phyloP scores from a whole-genome alignment of 306 rosid genomes.

The Trifolium subterraneum region DNA sequence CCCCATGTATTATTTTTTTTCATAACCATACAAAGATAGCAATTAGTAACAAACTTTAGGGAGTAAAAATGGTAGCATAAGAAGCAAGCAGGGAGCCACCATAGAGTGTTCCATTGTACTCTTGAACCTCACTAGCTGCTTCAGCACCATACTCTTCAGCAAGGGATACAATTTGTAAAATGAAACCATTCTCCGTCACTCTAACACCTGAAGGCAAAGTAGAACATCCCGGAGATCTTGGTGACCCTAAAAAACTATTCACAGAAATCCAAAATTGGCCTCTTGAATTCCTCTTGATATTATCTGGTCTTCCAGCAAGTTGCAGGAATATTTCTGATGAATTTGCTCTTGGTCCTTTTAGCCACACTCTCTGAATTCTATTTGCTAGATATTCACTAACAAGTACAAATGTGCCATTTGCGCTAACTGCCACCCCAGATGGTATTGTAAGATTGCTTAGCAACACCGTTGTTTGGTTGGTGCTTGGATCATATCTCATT shows the following conservation, averaged over 20 bases:
- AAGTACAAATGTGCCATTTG: slow-evolving; percentile 46
- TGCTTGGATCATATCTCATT: slow-evolving; percentile 40
- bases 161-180: slow-evolving; percentile 36
- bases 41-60: slow-evolving; percentile 24
- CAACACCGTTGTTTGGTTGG: slow-evolving; percentile 50
- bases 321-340: slow-evolving; percentile 36
- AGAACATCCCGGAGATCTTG: not conserved
- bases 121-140: slow-evolving; percentile 46
- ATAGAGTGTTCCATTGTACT: slow-evolving; percentile 40
- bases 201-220: slow-evolving; percentile 35
- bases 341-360: slow-evolving; percentile 44
- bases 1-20: not conserved
- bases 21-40: slow-evolving; percentile 8
- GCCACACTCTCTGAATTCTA: slow-evolving; percentile 48
- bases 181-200: not conserved
- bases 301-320: slow-evolving; percentile 38
- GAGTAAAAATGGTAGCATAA: slow-evolving; percentile 11
- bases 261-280: slow-evolving; percentile 52
- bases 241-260: slow-evolving; percentile 20
- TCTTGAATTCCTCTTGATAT: slow-evolving; percentile 37
- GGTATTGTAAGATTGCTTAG: slow-evolving; percentile 40
- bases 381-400: slow-evolving; percentile 43
- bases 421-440: slow-evolving; percentile 49
- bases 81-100: slow-evolving; percentile 34
- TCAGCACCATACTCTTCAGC: slow-evolving; percentile 25